phyloP scores from a whole-genome alignment of 768 basidiomycete species.

The Kwoniella botswanensis region DNA sequence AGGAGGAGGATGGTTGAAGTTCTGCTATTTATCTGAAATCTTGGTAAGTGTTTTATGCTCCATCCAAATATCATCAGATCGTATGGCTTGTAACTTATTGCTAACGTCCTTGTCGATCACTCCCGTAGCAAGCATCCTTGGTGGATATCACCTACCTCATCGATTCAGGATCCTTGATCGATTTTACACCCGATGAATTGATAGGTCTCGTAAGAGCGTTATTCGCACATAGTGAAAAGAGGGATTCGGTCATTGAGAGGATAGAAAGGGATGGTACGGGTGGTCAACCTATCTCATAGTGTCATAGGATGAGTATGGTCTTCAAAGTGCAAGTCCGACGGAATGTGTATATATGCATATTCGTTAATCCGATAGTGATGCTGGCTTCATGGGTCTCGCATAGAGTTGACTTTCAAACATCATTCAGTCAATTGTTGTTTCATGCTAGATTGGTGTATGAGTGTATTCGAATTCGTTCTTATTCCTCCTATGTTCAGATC shows the following conservation, averaged over 20 bases:
- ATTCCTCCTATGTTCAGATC: too few relatives aligned
- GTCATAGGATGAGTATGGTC: not conserved
- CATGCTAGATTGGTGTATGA: too few relatives aligned
- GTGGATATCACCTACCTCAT: slow-evolving; percentile 90
- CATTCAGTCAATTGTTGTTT: too few relatives aligned
- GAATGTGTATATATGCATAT: too few relatives aligned
- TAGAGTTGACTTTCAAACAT: too few relatives aligned
- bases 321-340: too few relatives aligned
- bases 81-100: not conserved
- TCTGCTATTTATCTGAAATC: slow-evolving; percentile 89
- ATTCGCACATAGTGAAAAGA: slow-evolving; percentile 82
- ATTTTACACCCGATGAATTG: slow-evolving; percentile 84
- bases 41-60: slow-evolving; percentile 65
- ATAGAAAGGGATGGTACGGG: slow-evolving; percentile 39
- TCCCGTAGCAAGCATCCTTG: slow-evolving; percentile 58
- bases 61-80: not conserved
- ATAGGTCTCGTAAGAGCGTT: slow-evolving; percentile 79
- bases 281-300: not conserved
- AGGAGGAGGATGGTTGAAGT: slow-evolving; percentile 86
- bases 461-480: too few relatives aligned
- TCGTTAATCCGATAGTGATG: too few relatives aligned
- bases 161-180: slow-evolving; percentile 85
- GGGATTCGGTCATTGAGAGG: slow-evolving; percentile 74
- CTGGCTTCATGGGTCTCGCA: too few relatives aligned
- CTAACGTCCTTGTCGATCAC: not conserved